phyloP scores from a whole-genome alignment of 2,329 filamentous ascomycete species.

The Hymenotorrendiella dingleyae region DNA sequence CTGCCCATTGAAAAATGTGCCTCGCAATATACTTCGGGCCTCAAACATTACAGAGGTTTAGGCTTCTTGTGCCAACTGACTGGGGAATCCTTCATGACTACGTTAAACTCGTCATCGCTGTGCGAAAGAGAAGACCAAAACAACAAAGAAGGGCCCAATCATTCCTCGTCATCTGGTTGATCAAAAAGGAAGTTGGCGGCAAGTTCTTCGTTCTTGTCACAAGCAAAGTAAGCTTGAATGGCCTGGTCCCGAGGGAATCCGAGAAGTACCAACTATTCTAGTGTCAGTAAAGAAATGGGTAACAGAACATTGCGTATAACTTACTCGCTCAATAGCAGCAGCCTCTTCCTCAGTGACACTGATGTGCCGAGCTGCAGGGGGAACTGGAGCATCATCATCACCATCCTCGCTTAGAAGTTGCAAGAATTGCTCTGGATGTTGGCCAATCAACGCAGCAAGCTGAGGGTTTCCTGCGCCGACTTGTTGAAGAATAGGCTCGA shows the following conservation, averaged over 20 bases:
- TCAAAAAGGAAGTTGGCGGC: constrained; percentile 98
- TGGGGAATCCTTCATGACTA: constrained; percentile 1
- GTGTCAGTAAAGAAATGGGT: not conserved
- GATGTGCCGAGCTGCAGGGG: constrained; percentile 78
- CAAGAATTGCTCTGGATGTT: constrained; percentile 90
- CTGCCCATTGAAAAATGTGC: not conserved
- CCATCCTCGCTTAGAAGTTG: constrained; percentile 82
- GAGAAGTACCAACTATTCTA: constrained; percentile 71
- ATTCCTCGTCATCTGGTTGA: constrained; percentile 79
- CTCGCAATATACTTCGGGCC: not conserved
- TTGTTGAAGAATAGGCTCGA: constrained; percentile 95
- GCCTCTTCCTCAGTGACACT: constrained; percentile 92
- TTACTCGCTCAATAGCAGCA: constrained; percentile 90
- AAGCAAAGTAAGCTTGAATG: constrained; percentile 98
- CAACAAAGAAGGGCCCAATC: constrained; percentile 12
- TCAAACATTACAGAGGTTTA: not conserved
- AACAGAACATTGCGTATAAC: constrained; percentile 27
- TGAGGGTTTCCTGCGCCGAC: constrained; percentile 93
- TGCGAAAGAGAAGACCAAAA: constrained; percentile 9
- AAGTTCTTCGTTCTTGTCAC: constrained; percentile 98
- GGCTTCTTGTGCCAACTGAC: not conserved
- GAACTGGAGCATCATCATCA: constrained; percentile 77
- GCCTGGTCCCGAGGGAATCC: constrained; percentile 90
- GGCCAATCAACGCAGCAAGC: constrained; percentile 83
- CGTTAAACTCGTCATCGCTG: constrained; percentile 5